Base-by-base conservation (phyloP, 2,329 filamentous ascomycete genomes). In the Phialophora macrospora region DNA sequence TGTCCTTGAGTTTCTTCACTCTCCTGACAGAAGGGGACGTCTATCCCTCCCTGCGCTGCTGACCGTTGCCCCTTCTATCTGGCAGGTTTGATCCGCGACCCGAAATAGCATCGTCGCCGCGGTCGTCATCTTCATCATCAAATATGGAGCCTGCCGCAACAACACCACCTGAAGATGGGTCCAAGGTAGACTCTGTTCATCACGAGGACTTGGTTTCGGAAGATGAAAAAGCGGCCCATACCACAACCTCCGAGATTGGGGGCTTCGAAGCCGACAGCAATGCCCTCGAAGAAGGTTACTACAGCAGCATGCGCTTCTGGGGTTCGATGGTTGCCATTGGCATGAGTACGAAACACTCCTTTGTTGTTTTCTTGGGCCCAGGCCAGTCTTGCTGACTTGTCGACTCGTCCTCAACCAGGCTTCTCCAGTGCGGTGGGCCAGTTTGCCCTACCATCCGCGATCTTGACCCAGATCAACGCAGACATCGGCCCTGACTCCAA, bases 401-500 rank as follows among this genome's bases (percentile, higher is more conserved):
- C 17, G 14, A 41, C 12, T 41, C 38, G 38, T 41, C 38, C 12
- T 41, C 38, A 17, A 17, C 14, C 14, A 51, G 48, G 48, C 20
- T 51, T 51, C 12, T 51, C 48, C 8, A 51, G 48, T 26, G 17
- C 48, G 1, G 20, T 51, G 48, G 48, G 62, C 78, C 77, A 20
- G 17, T 60, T 60, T 22, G 57, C 22, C 24, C 30, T 48, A 14
- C 22, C 28, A 8, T 41, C 57, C 17, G n/a, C 57, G 54, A 71
- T 64, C 32, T 66, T 73, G 60, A 64, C 63, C 24, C 41, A 66
- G 3, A 75, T 76, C 70, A 75, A 75, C 48, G 63, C 56, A 9
- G 74, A 75, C 51, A 62, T 76, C 28, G 75, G 74, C 6, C 73
- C 73, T 3, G 67, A 72, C 60, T 68, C 72, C 5, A 74, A 73